These are phyloP conservation scores for Zymoseptoria ardabiliae DNA, from an alignment of 2,329 filamentous ascomycete species.

Conservation along the genomic window DNA sequence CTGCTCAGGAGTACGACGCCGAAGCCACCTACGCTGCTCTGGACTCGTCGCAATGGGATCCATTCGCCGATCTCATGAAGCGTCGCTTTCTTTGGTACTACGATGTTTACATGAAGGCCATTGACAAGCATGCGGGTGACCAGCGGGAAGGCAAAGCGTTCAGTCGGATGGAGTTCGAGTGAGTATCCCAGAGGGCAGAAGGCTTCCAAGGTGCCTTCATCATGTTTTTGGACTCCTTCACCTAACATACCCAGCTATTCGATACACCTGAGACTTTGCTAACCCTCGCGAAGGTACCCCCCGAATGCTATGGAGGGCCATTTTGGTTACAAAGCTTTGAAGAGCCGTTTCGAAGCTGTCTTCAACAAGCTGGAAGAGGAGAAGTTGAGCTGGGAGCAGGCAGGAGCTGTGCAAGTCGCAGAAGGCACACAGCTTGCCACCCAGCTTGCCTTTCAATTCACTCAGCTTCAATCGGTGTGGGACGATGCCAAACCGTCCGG, in stretches of 20 bases:
- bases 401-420: constrained; percentile 56
- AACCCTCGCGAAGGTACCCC: constrained; percentile 29
- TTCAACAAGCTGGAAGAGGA: constrained; percentile 66
- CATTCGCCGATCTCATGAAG: constrained; percentile 86
- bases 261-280: no score
- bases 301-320: constrained; percentile 79
- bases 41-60: constrained; percentile 57
- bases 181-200: no score
- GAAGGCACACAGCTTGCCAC: constrained; percentile 69
- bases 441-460: constrained; percentile 75
- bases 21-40: constrained; percentile 24
- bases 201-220: no score
- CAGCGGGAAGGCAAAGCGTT: constrained; percentile 57
- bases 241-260: no score
- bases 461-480: constrained; percentile 71
- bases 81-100: constrained; percentile 94
- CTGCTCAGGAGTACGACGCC: constrained; percentile 36
- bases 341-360: constrained; percentile 60
- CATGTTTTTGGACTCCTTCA: no score
- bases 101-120: constrained; percentile 69
- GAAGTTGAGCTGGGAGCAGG: constrained; percentile 59
- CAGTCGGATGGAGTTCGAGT: constrained; percentile 85
- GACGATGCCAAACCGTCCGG: constrained; percentile 54
- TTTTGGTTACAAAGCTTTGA: constrained; percentile 73
- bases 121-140: constrained; percentile 56